Conservation (phyloP, 148 eudicot genomes). For the Limonium bicolor region DNA sequence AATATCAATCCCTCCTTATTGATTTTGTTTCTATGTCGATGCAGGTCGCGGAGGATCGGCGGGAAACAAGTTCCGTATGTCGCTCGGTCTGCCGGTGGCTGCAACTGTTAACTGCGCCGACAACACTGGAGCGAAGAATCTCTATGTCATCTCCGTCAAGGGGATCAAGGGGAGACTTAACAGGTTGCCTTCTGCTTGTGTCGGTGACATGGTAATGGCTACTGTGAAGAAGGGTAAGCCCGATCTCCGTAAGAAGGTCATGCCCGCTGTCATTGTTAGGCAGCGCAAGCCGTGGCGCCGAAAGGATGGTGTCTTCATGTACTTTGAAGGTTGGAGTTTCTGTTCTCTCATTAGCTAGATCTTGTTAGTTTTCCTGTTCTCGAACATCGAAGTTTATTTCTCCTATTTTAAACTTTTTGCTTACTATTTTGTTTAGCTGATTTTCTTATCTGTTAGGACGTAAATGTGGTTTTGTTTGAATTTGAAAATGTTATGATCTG, state of each 20-base stretch:
- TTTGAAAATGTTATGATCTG: too few species aligned
- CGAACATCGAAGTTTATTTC: slow-evolving; percentile 8
- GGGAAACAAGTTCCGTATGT: slow-evolving; percentile 64
- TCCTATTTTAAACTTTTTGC: background rate
- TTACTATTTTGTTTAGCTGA: background rate
- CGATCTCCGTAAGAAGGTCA: slow-evolving; percentile 53
- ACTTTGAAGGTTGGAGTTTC: slow-evolving; percentile 32
- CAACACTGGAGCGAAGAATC: slow-evolving; percentile 51
- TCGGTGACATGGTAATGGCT: slow-evolving; percentile 72
- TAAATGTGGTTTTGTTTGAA: background rate
- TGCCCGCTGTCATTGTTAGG: slow-evolving; percentile 50
- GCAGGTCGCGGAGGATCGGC: slow-evolving; percentile 57
- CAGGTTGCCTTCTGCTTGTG: slow-evolving; percentile 52
- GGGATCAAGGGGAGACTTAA: slow-evolving; percentile 54
- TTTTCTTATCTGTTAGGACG: slow-evolving; percentile 1
- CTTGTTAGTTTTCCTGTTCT: background rate
- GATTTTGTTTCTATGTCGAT: background rate
- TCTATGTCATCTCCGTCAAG: slow-evolving; percentile 52
- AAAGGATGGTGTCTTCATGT: slow-evolving; percentile 58
- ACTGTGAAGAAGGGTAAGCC: slow-evolving; percentile 61
- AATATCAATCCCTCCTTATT: background rate
- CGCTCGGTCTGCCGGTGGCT: slow-evolving; percentile 64
- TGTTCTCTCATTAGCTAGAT: background rate
- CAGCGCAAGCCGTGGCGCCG: slow-evolving; percentile 63
- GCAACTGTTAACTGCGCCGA: slow-evolving; percentile 53